Percentiles rank a stretch among this genome's conserved stretches.
phyloP scores from a whole-genome alignment of 2,329 filamentous ascomycete genomes.

The Sporothrix schenckii region DNA sequence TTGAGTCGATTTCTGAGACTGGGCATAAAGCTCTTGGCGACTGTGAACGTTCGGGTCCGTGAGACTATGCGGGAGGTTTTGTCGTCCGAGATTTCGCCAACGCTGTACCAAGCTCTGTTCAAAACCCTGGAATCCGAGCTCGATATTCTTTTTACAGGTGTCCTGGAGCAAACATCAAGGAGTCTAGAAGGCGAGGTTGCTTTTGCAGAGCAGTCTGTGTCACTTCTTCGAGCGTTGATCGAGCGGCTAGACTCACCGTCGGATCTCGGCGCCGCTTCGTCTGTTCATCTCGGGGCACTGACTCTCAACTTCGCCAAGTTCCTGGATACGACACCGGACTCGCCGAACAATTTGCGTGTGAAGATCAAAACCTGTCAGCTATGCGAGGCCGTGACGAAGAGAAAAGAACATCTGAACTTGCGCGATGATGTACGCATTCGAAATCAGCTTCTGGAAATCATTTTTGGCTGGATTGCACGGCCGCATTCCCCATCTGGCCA shows the following conservation, averaged over 20 bases:
- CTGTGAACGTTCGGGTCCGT: constrained; percentile 64
- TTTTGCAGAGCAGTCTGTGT: constrained; percentile 69
- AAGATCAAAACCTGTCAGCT: constrained; percentile 72
- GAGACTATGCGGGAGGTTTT: constrained; percentile 69
- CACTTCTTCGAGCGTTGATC: constrained; percentile 64
- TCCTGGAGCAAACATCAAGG: constrained; percentile 54
- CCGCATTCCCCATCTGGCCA: constrained; percentile 57
- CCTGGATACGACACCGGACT: constrained; percentile 61
- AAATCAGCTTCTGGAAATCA: constrained; percentile 68
- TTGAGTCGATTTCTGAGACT: constrained; percentile 63
- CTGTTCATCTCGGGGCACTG: constrained; percentile 65
- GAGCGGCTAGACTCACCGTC: constrained; percentile 66
- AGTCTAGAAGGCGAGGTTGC: constrained; percentile 63
- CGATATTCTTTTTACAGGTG: constrained; percentile 63
- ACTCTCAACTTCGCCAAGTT: constrained; percentile 70
- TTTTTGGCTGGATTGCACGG: constrained; percentile 69
- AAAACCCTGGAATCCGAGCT: constrained; percentile 67
- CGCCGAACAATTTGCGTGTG: constrained; percentile 59
- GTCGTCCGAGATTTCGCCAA: constrained; percentile 64
- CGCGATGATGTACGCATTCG: constrained; percentile 69
- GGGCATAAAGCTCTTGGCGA: constrained; percentile 67
- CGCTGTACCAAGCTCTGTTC: constrained; percentile 65
- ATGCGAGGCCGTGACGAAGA: constrained; percentile 65
- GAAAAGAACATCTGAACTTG: constrained; percentile 69
- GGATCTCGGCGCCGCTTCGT: constrained; percentile 64